A percentile compares a stretch with the other conserved stretches of the same genome.
These are phyloP conservation scores for Vitis labrusca DNA, from an alignment of 164 flowering plant species.

Conservation along the genomic window DNA sequence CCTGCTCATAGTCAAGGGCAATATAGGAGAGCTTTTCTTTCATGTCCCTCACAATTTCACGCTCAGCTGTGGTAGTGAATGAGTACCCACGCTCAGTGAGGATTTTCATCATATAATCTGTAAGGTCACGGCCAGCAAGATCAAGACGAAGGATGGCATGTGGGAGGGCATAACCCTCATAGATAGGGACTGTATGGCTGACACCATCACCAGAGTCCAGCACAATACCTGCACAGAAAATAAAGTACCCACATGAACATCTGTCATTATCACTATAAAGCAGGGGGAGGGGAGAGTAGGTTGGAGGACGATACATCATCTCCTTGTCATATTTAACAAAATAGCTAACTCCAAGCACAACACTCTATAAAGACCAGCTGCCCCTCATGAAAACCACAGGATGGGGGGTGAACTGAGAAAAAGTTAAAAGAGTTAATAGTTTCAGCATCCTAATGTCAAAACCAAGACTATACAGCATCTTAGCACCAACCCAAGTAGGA, in stretches of 20 bases:
- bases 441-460: no score
- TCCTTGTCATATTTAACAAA: no score
- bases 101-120: conserved; percentile 66
- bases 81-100: conserved; percentile 74
- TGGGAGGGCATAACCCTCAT: conserved; percentile 77
- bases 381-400: no score
- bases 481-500: no score
- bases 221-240: conserved; percentile 53
- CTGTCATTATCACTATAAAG: neutral
- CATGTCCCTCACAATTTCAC: conserved; percentile 78
- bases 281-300: neutral
- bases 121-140: conserved; percentile 71
- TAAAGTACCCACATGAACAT: neutral
- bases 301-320: no score
- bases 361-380: no score
- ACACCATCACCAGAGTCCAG: conserved; percentile 80
- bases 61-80: conserved; percentile 77
- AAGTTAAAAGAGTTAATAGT: no score
- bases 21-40: conserved; percentile 70
- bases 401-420: no score
- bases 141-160: conserved; percentile 81
- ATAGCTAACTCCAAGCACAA: no score
- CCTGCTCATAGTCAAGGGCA: conserved; percentile 75
- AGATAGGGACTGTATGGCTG: conserved; percentile 73
- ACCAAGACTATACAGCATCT: no score